phyloP scores from a whole-genome alignment of 352 stramenopile genomes.

The Pythium scleroteichum region DNA sequence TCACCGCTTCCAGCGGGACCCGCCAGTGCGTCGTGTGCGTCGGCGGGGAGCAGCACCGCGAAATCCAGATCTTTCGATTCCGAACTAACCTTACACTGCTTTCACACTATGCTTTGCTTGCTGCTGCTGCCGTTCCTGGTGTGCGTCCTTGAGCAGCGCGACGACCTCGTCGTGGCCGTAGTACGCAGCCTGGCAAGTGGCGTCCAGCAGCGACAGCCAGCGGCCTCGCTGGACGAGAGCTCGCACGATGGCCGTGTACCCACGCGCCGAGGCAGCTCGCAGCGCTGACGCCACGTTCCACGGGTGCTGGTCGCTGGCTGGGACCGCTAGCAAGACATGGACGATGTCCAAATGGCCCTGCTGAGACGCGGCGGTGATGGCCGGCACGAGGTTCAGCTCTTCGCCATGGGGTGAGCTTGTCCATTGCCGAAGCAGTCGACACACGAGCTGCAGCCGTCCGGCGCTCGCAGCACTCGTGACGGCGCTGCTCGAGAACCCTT shows the following conservation, averaged over 20 bases:
- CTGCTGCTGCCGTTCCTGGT: neutral
- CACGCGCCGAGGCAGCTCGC: neutral
- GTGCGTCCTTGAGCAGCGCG: slow-evolving; percentile 2
- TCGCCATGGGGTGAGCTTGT: neutral
- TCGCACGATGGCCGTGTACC: slow-evolving; percentile 2
- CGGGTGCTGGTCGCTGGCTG: too few species aligned
- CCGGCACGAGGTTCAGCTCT: neutral
- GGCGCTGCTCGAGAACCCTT: neutral
- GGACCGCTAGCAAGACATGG: neutral
- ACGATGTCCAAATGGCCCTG: slow-evolving; percentile 4
- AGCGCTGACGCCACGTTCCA: neutral
- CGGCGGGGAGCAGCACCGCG: slow-evolving; percentile 20
- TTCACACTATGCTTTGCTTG: slow-evolving; percentile 3
- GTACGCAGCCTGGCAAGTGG: slow-evolving; percentile 11
- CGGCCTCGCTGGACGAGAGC: neutral
- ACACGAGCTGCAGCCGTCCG: neutral
- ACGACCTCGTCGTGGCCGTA: slow-evolving; percentile 12
- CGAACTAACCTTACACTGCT: neutral
- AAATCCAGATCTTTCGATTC: slow-evolving; percentile 17
- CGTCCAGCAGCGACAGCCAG: slow-evolving; percentile 12
- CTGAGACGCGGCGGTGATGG: slow-evolving; percentile 7
- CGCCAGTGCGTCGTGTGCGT: neutral
- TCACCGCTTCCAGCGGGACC: neutral
- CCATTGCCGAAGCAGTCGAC: neutral
- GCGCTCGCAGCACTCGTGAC: neutral